A percentile compares a stretch with the other conserved stretches of the same genome.
phyloP scores from a whole-genome alignment of 306 rosid species.

The Cicer chorassanicum region DNA sequence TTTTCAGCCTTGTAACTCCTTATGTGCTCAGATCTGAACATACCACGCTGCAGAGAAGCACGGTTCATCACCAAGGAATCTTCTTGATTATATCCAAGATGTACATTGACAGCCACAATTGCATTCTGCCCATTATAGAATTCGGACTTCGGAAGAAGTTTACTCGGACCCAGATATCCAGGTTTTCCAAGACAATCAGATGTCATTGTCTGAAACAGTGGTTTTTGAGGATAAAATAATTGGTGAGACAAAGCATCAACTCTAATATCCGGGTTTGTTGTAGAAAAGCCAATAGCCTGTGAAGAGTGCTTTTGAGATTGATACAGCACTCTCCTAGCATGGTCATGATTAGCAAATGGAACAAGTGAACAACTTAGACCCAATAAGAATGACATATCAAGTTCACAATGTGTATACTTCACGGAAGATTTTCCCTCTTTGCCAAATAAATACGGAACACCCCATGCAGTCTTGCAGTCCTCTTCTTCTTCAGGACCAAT shows the following conservation, averaged over 20 bases:
- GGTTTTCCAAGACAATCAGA: constrained; percentile 86
- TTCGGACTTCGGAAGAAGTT: constrained; percentile 68
- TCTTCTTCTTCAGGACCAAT: constrained; percentile 97
- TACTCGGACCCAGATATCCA: constrained; percentile 49
- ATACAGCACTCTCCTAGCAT: constrained; percentile 88
- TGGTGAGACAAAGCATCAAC: constrained; percentile 92
- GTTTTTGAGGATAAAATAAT: constrained; percentile 84
- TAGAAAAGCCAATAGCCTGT: constrained; percentile 89
- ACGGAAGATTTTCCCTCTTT: constrained; percentile 57
- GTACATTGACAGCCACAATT: constrained; percentile 96
- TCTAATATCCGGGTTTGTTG: constrained; percentile 74
- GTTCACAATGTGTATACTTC: constrained; percentile 89
- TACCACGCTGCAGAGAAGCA: constrained; percentile 95
- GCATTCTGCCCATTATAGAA: constrained; percentile 93
- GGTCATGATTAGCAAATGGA: constrained; percentile 96
- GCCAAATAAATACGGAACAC: constrained; percentile 59
- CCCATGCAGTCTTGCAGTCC: constrained; percentile 90
- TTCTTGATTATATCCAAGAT: constrained; percentile 93
- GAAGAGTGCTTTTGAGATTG: constrained; percentile 97
- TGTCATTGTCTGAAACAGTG: constrained; percentile 78
- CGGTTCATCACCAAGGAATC: constrained; percentile 96
- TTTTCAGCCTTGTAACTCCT: constrained; percentile 92
- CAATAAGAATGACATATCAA: constrained; percentile 82
- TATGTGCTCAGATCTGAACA: constrained; percentile 90
- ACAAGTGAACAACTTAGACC: constrained; percentile 84